Evolutionary conservation across 2,329 filamentous ascomycete species (phyloP).

Genomic region (Zymoseptoria pseudotritici): DNA sequence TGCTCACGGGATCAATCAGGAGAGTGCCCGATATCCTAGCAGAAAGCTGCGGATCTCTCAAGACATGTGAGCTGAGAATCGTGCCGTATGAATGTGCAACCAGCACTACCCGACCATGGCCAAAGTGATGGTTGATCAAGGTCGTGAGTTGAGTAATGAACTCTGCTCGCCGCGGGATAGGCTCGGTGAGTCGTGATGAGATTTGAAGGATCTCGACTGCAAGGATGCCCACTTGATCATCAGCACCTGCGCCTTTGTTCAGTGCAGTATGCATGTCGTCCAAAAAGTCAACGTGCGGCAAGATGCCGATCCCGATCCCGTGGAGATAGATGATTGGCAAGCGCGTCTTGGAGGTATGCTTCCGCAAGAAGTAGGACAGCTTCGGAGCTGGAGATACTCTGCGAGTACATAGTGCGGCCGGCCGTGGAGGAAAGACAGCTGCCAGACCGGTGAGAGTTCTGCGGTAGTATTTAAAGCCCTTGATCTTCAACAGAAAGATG

Average conservation of each 20-base stretch:
- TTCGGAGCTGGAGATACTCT: slow-evolving; percentile 43
- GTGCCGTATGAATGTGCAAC: slow-evolving; percentile 57
- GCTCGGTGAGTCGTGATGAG: slow-evolving; percentile 53
- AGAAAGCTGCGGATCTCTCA: slow-evolving; percentile 43
- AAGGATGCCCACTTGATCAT: slow-evolving; percentile 53
- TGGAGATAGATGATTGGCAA: slow-evolving; percentile 62
- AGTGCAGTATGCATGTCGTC: slow-evolving; percentile 39
- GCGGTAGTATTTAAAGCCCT: slow-evolving; percentile 22
- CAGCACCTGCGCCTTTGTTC: slow-evolving; percentile 16
- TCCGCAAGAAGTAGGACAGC: slow-evolving; percentile 59
- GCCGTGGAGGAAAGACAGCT: slow-evolving; percentile 53
- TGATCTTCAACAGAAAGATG: slow-evolving; percentile 15
- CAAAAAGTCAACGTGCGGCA: slow-evolving; percentile 54
- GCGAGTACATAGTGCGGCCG: slow-evolving; percentile 42
- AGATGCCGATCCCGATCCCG: slow-evolving; percentile 61
- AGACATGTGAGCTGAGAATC: slow-evolving; percentile 54
- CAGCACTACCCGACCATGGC: slow-evolving; percentile 52
- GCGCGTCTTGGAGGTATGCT: slow-evolving; percentile 51
- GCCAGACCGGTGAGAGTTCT: slow-evolving; percentile 26
- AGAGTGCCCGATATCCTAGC: slow-evolving; percentile 43
- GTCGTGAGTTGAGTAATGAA: slow-evolving; percentile 50
- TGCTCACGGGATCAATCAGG: slow-evolving; percentile 57
- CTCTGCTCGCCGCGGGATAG: slow-evolving; percentile 45
- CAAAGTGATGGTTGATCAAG: slow-evolving; percentile 54
- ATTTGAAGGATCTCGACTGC: slow-evolving; percentile 60